A percentile compares a stretch with the other conserved stretches of the same genome.
These are phyloP conservation scores for Phaeodactylum tricornutum DNA, from an alignment of 108 stramenopile genomes.

Conservation along the genomic window DNA sequence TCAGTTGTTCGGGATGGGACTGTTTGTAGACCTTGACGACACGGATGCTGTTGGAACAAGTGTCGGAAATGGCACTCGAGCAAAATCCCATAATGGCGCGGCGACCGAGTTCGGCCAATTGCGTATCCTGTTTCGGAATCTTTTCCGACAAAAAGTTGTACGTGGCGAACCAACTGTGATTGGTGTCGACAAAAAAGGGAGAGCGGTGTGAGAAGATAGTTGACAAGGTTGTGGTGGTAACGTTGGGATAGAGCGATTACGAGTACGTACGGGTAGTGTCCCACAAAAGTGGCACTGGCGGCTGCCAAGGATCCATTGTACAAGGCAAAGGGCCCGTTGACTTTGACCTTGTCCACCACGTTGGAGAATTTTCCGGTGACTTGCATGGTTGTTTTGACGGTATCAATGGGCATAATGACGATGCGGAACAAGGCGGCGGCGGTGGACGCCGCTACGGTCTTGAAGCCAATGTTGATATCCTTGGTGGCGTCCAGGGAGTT, in stretches of 20 bases:
- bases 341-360: slow-evolving; percentile 83
- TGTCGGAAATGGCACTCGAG: slow-evolving; percentile 86
- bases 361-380: slow-evolving; percentile 90
- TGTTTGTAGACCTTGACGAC: slow-evolving; percentile 99
- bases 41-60: slow-evolving; percentile 95
- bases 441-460: slow-evolving; percentile 75
- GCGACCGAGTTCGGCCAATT: slow-evolving; percentile 76
- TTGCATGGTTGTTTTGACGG: slow-evolving; percentile 69
- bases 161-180: slow-evolving; percentile 73
- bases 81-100: slow-evolving; percentile 93
- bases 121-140: slow-evolving; percentile 88
- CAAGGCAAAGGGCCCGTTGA: slow-evolving; percentile 73
- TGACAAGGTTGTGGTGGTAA: too few relatives aligned
- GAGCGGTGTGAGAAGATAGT: too few relatives aligned
- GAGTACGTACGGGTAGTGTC: slow-evolving; percentile 80
- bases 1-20: slow-evolving; percentile 69
- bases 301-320: slow-evolving; percentile 93
- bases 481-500: slow-evolving; percentile 75
- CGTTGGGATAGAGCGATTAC: neutral
- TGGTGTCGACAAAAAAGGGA: neutral
- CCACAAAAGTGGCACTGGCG: slow-evolving; percentile 92
- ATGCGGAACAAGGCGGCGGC: slow-evolving; percentile 92
- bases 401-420: slow-evolving; percentile 90
- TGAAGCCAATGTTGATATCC: slow-evolving; percentile 77
- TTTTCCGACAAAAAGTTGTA: slow-evolving; percentile 90